phyloP scores from a whole-genome alignment of 1,284 basidiomycete genomes.

The Coniferiporia weirii region DNA sequence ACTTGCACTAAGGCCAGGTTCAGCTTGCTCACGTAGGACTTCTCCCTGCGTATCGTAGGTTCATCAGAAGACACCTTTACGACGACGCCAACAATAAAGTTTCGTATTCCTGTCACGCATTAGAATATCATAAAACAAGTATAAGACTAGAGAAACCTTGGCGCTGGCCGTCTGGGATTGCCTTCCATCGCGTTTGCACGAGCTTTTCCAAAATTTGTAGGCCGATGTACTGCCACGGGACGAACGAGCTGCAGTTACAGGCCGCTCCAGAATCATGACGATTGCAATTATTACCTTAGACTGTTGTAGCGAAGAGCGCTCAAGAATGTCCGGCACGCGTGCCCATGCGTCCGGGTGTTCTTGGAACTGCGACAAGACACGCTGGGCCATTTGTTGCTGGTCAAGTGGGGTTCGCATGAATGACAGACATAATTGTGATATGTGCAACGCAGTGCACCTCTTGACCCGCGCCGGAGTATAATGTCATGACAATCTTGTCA shows the following conservation, averaged over 20 bases:
- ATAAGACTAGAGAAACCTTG: conserved; percentile 50
- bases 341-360: conserved; percentile 98
- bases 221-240: conserved; percentile 72
- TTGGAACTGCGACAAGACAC: conserved; percentile 91
- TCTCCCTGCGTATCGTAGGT: conserved; percentile 81
- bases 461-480: conserved; percentile 71
- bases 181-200: conserved; percentile 94
- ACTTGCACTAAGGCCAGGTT: conserved; percentile 96
- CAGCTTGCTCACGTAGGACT: conserved; percentile 95
- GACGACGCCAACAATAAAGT: conserved; percentile 93
- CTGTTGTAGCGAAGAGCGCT: conserved; percentile 81
- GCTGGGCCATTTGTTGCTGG: conserved; percentile 89
- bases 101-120: conserved; percentile 73
- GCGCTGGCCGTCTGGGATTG: conserved; percentile 89
- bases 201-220: conserved; percentile 94
- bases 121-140: background rate
- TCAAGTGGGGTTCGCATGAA: conserved; percentile 10
- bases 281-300: conserved; percentile 69
- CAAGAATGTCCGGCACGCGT: conserved; percentile 91
- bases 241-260: background rate
- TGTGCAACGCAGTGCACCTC: conserved; percentile 48
- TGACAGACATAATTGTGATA: conserved; percentile 10
- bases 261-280: background rate
- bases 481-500: conserved; percentile 81
- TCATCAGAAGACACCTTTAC: conserved; percentile 93